Base-by-base conservation (phyloP, 495 filamentous ascomycete species). In the Daldinia bambusicola region DNA sequence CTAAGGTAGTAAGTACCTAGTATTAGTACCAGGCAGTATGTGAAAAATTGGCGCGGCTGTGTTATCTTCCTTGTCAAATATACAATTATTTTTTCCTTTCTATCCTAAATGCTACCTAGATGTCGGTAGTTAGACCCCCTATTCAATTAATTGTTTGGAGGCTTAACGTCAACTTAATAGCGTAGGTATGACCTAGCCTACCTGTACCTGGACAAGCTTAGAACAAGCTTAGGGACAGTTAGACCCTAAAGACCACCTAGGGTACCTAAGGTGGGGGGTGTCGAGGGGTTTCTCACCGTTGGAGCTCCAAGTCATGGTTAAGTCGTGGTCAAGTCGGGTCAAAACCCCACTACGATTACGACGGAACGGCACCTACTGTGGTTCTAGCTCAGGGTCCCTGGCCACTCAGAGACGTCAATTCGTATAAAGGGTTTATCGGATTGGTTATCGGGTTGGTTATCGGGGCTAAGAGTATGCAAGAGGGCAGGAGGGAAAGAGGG, bases 321-420 rank as follows among this genome's bases (percentile, higher is more conserved):
- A 18, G 34, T 18, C 18, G 30, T 38, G 37, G 31, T 18, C 37
- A n/a, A n/a, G n/a, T n/a, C n/a, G n/a, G n/a, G n/a, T 26, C 26
- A 26, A 26, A 48, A 38, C 56, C 45, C 69, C 69, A 72, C 69
- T 63, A 53, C 30, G 48, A 72, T 67, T 72, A 55, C 66, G n/a
- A 73, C 66, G 70, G 62, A 66, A 58, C 66, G 56, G 70, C 61
- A 69, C 51, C 52, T 66, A 14, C 12, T 53, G 61, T 66, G 66
- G 64, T 32, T 60, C 66, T 69, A 73, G 66, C 57, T 69, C 38
- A 58, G 50, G 51, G 36, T 53, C 10, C 51, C 55, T 41, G 62
- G 58, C 70, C 70, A 73, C 36, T 73, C 61, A 73, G 41, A 73
- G 51, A 22, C 6, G 14, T 50, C 66, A 73, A 73, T 73, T 69